Conservation (phyloP, 2,329 filamentous ascomycete species). For the Blumeria hordei region DNA sequence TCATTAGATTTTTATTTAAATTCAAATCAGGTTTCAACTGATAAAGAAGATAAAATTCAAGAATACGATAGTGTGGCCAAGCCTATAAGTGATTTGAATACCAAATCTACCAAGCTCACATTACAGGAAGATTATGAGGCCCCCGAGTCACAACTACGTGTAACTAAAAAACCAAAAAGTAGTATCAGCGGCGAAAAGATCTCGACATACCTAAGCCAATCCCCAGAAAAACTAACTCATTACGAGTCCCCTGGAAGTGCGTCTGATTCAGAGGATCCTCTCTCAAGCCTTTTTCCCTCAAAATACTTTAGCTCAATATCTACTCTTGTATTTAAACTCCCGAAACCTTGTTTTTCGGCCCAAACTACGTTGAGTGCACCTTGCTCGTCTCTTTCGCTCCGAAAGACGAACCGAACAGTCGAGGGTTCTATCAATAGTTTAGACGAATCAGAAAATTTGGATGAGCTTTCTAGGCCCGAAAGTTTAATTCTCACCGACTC, state of each 20-base stretch:
- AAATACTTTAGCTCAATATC: neutral
- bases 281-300: neutral
- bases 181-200: neutral
- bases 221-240: neutral
- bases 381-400: neutral
- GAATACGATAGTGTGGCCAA: neutral
- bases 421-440: neutral
- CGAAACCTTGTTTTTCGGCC: neutral
- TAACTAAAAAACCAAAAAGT: neutral
- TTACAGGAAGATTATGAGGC: neutral
- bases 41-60: too few relatives aligned
- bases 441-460: neutral
- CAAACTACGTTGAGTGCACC: neutral
- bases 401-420: neutral
- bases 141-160: neutral
- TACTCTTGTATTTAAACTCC: neutral
- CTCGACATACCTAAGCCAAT: neutral
- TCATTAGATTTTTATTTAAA: too few relatives aligned
- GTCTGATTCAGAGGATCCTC: conserved; percentile 1
- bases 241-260: neutral
- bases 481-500: neutral
- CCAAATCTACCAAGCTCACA: neutral
- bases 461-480: neutral
- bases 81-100: neutral
- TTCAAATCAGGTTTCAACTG: too few relatives aligned